Conservation (phyloP, 169 alveolate species). For the Neospora caninum region DNA sequence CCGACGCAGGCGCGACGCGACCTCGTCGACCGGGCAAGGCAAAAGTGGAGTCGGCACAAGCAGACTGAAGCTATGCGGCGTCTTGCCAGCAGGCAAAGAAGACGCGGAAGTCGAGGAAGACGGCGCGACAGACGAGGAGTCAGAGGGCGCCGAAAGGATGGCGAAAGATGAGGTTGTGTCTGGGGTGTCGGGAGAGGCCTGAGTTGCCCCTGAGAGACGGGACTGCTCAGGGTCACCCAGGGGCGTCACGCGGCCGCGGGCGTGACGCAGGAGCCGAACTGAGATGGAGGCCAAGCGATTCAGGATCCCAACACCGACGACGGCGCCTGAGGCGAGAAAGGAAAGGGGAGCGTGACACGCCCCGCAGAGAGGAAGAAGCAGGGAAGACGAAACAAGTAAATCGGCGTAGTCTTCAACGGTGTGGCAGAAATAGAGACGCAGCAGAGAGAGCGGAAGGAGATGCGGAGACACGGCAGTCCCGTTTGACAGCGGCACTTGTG, state of each 20-base stretch:
- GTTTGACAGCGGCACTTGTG: no score
- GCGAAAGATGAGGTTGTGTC: background rate
- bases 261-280: background rate
- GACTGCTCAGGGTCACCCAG: background rate
- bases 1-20: background rate
- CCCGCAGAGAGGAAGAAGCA: no score
- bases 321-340: background rate
- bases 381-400: no score
- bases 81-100: no score
- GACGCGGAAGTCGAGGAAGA: background rate
- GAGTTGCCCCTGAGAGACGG: background rate
- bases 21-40: background rate
- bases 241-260: background rate
- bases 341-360: background rate
- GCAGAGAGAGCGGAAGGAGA: no score
- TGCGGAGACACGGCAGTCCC: no score
- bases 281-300: slow-evolving; percentile 18
- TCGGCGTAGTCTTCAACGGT: no score
- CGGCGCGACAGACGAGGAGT: background rate
- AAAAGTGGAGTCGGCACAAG: background rate
- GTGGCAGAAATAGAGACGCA: no score
- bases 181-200: background rate
- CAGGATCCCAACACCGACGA: slow-evolving; percentile 1
- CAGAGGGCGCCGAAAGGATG: background rate
- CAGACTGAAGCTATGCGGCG: no score